A percentile compares a stretch with the other conserved stretches of the same genome.
These are phyloP conservation scores for Mycosphaerella sp. DNA, from an alignment of 2,329 filamentous ascomycete species.

Conservation along the genomic window DNA sequence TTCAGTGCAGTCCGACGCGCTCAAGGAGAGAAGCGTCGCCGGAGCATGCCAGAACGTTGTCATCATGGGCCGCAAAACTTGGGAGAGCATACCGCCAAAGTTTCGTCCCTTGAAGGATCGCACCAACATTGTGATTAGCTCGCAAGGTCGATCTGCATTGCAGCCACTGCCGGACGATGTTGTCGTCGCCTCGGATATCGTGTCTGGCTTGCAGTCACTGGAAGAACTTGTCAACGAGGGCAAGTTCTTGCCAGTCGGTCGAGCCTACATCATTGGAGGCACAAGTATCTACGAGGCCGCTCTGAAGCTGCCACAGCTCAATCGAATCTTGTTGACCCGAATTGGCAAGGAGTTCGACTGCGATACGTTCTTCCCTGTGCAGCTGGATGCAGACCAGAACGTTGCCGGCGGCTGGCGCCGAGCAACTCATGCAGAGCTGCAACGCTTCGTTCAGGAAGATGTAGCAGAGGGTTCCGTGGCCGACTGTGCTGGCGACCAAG, in stretches of 20 bases:
- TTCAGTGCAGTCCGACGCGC: slow-evolving; percentile 25
- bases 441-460: slow-evolving; percentile 61
- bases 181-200: slow-evolving; percentile 45
- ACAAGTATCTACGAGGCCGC: slow-evolving; percentile 75
- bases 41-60: slow-evolving; percentile 53
- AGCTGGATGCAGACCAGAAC: slow-evolving; percentile 38
- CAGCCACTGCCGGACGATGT: slow-evolving; percentile 39
- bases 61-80: slow-evolving; percentile 97
- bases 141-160: slow-evolving; percentile 32
- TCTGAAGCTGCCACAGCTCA: slow-evolving; percentile 53
- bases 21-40: slow-evolving; percentile 19
- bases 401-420: slow-evolving; percentile 48
- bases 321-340: slow-evolving; percentile 63
- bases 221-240: slow-evolving; percentile 26
- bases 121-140: slow-evolving; percentile 74
- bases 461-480: slow-evolving; percentile 52
- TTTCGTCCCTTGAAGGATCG: slow-evolving; percentile 76
- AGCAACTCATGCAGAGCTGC: slow-evolving; percentile 49
- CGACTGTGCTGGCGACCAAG: slow-evolving; percentile 49
- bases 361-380: slow-evolving; percentile 67
- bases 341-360: slow-evolving; percentile 66
- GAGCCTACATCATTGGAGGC: slow-evolving; percentile 84
- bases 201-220: slow-evolving; percentile 32
- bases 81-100: slow-evolving; percentile 75
- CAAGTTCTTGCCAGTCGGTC: slow-evolving; percentile 40